These are phyloP conservation scores for Coniochaeta sp. DNA, from an alignment of 2,329 filamentous ascomycete genomes.

Conservation along the genomic window DNA sequence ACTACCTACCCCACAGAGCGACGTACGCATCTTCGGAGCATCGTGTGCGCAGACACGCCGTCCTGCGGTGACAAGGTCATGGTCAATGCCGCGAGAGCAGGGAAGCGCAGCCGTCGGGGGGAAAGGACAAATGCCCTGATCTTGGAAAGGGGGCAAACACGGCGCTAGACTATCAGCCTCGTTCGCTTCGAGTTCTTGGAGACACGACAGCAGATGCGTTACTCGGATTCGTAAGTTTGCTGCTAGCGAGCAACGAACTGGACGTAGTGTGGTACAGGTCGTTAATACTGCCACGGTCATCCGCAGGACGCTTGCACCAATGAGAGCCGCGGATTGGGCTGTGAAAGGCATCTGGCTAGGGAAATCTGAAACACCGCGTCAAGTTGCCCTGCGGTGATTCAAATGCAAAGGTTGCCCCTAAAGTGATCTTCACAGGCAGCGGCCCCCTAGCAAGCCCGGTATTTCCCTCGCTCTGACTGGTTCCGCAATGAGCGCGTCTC, in stretches of 20 bases:
- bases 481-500: not conserved
- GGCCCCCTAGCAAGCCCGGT: not conserved
- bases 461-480: not conserved
- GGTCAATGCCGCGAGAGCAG: not conserved
- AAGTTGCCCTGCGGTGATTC: slow-evolving; percentile 6
- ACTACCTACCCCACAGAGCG: not conserved
- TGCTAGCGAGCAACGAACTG: not conserved
- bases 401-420: not conserved
- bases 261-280: not conserved
- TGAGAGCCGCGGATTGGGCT: slow-evolving; percentile 2
- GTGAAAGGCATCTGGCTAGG: slow-evolving; percentile 6
- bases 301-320: slow-evolving; percentile 6
- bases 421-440: not conserved
- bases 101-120: not conserved
- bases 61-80: not conserved
- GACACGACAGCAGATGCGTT: not conserved
- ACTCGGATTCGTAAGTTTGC: not conserved
- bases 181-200: not conserved
- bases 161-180: not conserved
- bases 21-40: not conserved
- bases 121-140: not conserved
- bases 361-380: slow-evolving; percentile 15
- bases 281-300: slow-evolving; percentile 8
- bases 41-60: not conserved
- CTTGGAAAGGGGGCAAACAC: not conserved